Percentiles rank a stretch among this genome's conserved stretches.
phyloP scores from a whole-genome alignment of 1,284 basidiomycete genomes.

The Moesziomyces sp. region DNA sequence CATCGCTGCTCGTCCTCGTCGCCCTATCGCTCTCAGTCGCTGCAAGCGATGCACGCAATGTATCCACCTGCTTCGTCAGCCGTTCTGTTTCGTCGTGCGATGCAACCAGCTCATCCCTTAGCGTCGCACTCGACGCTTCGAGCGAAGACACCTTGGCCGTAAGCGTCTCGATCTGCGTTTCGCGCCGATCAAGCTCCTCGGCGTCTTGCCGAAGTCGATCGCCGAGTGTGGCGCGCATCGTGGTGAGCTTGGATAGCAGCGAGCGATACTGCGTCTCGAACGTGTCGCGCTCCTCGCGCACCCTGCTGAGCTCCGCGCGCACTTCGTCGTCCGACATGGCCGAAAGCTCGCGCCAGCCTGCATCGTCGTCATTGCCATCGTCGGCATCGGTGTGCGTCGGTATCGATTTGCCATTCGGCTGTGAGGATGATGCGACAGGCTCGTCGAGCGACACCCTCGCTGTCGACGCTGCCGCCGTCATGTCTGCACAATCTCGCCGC shows the following conservation, averaged over 20 bases:
- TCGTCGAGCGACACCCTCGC: slow-evolving; percentile 12
- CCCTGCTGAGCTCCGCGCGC: slow-evolving; percentile 35
- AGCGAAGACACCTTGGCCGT: slow-evolving; percentile 22
- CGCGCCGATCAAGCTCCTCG: slow-evolving; percentile 65
- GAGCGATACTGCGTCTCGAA: slow-evolving; percentile 85
- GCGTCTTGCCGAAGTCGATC: slow-evolving; percentile 96
- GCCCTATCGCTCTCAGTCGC: background rate
- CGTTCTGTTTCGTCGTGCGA: slow-evolving; percentile 50
- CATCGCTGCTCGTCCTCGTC: background rate
- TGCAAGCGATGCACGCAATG: slow-evolving; percentile 18
- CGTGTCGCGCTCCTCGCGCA: slow-evolving; percentile 80
- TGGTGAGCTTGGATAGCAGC: slow-evolving; percentile 86
- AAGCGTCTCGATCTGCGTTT: slow-evolving; percentile 61
- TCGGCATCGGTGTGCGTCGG: background rate
- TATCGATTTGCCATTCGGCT: slow-evolving; percentile 10
- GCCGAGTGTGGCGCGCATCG: slow-evolving; percentile 91
- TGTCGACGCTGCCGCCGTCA: slow-evolving; percentile 5
- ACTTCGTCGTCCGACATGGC: slow-evolving; percentile 16
- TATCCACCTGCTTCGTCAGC: slow-evolving; percentile 40
- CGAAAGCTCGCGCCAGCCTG: slow-evolving; percentile 6
- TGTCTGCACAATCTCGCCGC: background rate
- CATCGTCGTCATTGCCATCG: slow-evolving; percentile 4
- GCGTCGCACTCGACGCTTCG: background rate
- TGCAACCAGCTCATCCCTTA: slow-evolving; percentile 46
- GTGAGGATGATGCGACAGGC: background rate